Evolutionary conservation across 306 rosid species (phyloP).

Genomic region (Luffa acutangula): DNA sequence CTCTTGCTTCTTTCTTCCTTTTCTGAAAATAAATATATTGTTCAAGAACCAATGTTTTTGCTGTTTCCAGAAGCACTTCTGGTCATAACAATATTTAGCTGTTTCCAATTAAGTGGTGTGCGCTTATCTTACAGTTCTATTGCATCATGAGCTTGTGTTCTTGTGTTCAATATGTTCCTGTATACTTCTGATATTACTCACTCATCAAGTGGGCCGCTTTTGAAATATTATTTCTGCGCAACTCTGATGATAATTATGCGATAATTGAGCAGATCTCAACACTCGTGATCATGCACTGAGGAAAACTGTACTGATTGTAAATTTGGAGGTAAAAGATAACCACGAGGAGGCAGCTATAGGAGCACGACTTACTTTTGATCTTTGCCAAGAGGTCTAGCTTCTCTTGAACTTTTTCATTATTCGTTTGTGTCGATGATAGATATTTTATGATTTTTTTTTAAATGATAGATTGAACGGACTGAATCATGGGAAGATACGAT

Average conservation of each 20-base stretch:
- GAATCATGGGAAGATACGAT: slow-evolving; percentile 93
- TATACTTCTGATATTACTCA: background rate
- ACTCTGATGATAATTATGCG: background rate
- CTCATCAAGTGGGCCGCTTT: background rate
- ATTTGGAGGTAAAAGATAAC: slow-evolving; percentile 98
- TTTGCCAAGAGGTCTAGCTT: slow-evolving; percentile 65
- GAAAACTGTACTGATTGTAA: slow-evolving; percentile 67
- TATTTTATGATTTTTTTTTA: background rate
- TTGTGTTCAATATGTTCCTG: background rate
- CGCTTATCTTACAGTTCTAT: background rate
- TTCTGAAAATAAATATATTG: background rate
- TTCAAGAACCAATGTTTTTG: background rate
- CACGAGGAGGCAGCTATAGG: slow-evolving; percentile 93
- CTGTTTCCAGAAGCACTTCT: background rate
- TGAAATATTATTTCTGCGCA: background rate
- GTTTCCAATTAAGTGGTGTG: background rate
- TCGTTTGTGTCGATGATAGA: background rate
- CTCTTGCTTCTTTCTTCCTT: background rate
- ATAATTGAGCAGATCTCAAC: slow-evolving; percentile 57
- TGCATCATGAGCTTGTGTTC: background rate
- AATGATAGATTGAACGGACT: slow-evolving; percentile 47
- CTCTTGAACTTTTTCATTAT: background rate
- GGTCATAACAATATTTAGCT: background rate
- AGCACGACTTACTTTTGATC: slow-evolving; percentile 67
- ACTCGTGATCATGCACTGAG: slow-evolving; percentile 52